Evolutionary conservation across 306 rosid species (phyloP).

Genomic region (Potentilla sterilis): DNA sequence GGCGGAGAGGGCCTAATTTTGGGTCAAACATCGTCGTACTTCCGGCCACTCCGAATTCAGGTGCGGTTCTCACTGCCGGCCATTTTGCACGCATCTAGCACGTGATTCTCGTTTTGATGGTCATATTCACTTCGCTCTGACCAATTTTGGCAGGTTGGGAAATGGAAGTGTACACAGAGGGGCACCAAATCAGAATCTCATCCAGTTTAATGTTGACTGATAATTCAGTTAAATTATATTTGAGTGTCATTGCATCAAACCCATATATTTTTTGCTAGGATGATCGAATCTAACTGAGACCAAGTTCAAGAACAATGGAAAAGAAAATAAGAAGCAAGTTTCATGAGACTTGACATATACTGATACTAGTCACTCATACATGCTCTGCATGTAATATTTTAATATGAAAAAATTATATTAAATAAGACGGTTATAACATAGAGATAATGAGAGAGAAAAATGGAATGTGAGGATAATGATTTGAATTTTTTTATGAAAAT

Average conservation of each 20-base stretch:
- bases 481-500: no score
- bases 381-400: no score
- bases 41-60: neutral
- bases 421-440: no score
- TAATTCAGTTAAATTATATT: neutral
- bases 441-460: no score
- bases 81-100: neutral
- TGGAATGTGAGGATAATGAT: no score
- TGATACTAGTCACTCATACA: no score
- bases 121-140: neutral
- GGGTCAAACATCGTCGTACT: neutral
- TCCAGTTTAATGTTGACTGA: neutral
- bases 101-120: neutral
- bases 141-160: neutral
- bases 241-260: no score
- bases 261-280: neutral
- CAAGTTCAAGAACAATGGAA: no score
- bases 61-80: neutral
- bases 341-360: no score
- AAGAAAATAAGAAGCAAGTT: no score
- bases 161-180: neutral
- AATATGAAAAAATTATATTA: no score
- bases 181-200: neutral
- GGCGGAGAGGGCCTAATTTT: neutral
- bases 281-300: no score